These are phyloP conservation scores for Lodderomyces pseudojiufengensis DNA, from an alignment of 1,139 yeast species.

Conservation along the genomic window DNA sequence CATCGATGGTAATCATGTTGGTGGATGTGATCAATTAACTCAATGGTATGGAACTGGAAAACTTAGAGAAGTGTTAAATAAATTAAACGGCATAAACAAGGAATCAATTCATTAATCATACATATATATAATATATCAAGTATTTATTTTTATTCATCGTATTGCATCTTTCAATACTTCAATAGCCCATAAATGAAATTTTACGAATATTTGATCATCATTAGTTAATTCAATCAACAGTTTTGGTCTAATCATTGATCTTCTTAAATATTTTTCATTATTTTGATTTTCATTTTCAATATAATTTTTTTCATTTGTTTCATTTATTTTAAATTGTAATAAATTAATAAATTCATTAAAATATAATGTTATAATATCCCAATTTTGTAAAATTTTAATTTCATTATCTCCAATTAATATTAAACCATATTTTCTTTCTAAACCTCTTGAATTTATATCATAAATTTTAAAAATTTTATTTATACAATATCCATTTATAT, in stretches of 20 bases:
- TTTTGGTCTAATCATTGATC: slow-evolving; percentile 51
- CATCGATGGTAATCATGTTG: slow-evolving; percentile 80
- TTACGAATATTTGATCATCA: slow-evolving; percentile 58
- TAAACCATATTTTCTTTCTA: slow-evolving; percentile 68
- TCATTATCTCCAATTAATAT: slow-evolving; percentile 63
- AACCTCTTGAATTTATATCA: slow-evolving; percentile 74
- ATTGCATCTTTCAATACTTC: slow-evolving; percentile 31
- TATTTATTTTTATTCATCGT: slow-evolving; percentile 5
- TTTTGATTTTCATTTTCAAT: slow-evolving; percentile 7
- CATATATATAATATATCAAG: too few species aligned
- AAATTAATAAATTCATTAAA: slow-evolving; percentile 48
- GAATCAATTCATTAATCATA: too few species aligned
- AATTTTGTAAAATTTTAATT: slow-evolving; percentile 47
- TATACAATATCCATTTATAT: slow-evolving; percentile 62
- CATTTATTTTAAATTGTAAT: slow-evolving; percentile 43
- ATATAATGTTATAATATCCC: slow-evolving; percentile 54
- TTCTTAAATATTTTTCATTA: slow-evolving; percentile 52
- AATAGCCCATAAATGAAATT: slow-evolving; percentile 64
- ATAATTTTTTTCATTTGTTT: slow-evolving; percentile 14
- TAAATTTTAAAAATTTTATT: slow-evolving; percentile 62
- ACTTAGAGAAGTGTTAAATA: too few species aligned
- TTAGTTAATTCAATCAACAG: slow-evolving; percentile 57
- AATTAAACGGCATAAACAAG: too few species aligned
- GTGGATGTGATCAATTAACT: too few species aligned
- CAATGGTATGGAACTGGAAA: too few species aligned